A percentile compares a stretch with the other conserved stretches of the same genome.
Conservation (phyloP, 306 rosid species). For the Casuarina cunninghamiana region DNA sequence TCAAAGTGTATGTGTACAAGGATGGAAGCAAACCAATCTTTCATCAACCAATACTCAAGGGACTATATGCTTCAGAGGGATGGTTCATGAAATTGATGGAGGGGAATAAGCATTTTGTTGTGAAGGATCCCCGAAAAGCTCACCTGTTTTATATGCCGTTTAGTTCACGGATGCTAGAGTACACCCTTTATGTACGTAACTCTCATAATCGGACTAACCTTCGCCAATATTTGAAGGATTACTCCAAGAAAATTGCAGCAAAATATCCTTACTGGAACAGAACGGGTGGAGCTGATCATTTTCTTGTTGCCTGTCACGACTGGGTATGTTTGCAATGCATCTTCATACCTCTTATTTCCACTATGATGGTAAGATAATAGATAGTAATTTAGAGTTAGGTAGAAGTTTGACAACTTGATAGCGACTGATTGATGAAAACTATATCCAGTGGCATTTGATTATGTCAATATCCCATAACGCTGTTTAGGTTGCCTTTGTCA, state of each 20-base stretch:
- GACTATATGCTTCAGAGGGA: conserved; percentile 91
- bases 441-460: not conserved
- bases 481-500: conserved; percentile 7
- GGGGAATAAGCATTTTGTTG: conserved; percentile 62
- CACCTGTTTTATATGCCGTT: conserved; percentile 95
- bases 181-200: conserved; percentile 68
- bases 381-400: conserved; percentile 17
- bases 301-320: conserved; percentile 97
- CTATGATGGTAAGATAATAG: conserved; percentile 4
- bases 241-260: conserved; percentile 70
- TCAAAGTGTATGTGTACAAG: conserved; percentile 81
- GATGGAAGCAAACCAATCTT: conserved; percentile 87
- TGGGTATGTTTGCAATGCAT: conserved; percentile 58
- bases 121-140: conserved; percentile 81
- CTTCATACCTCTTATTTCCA: conserved; percentile 12
- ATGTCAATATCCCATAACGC: not conserved
- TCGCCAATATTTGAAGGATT: conserved; percentile 67
- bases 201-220: conserved; percentile 94
- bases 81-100: conserved; percentile 98
- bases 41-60: conserved; percentile 82
- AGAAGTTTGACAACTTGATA: conserved; percentile 14
- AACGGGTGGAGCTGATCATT: conserved; percentile 94
- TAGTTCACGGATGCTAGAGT: conserved; percentile 78
- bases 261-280: conserved; percentile 74
- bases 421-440: conserved; percentile 14